Conservation (phyloP, 1,139 yeast species). For the Geotrichum aggregatum region DNA sequence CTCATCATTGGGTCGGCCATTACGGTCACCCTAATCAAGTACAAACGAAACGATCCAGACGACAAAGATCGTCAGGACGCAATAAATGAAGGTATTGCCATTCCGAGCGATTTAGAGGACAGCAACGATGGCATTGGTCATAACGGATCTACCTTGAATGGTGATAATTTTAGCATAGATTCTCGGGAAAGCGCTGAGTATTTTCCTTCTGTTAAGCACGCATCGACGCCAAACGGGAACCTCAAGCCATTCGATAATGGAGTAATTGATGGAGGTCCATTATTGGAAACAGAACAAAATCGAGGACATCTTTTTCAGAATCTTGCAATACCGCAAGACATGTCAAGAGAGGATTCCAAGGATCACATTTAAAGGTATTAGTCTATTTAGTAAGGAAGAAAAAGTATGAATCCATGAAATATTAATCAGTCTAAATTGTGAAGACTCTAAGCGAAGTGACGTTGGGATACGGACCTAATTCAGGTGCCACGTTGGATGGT, state of each 20-base stretch:
- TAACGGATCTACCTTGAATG: background rate
- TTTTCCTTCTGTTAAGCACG: background rate
- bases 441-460: too few species aligned
- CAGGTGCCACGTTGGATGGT: too few species aligned
- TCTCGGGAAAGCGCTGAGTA: background rate
- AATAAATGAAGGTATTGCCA: background rate
- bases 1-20: constrained; percentile 66
- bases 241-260: constrained; percentile 20
- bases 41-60: constrained; percentile 7
- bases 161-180: background rate
- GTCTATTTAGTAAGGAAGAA: background rate
- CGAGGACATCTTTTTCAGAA: background rate
- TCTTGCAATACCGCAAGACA: background rate
- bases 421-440: too few species aligned
- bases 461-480: too few species aligned
- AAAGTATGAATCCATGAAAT: background rate
- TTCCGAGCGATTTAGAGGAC: constrained; percentile 1
- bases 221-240: background rate
- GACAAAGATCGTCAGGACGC: constrained; percentile 4
- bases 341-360: background rate
- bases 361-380: background rate
- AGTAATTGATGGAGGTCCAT: constrained; percentile 18
- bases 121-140: background rate
- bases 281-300: constrained; percentile 7
- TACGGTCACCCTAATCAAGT: constrained; percentile 38